Conservation (phyloP, 2,329 filamentous ascomycete species). For the Cryphonectria radicalis region DNA sequence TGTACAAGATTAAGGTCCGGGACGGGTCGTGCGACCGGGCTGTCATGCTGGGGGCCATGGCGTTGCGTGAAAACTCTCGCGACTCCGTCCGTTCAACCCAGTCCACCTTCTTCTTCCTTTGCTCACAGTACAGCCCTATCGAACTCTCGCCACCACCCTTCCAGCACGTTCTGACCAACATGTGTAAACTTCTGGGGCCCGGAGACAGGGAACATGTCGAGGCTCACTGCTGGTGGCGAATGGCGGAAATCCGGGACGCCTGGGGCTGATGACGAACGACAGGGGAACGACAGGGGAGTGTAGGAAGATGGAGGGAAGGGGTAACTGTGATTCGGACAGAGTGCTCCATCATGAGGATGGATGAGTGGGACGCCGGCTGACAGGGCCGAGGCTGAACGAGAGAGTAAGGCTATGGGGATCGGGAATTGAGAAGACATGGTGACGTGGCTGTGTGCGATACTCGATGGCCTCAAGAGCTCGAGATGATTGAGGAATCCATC, state of each 20-base stretch:
- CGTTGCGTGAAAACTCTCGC: too few species aligned
- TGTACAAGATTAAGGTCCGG: neutral
- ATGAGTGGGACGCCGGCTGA: neutral
- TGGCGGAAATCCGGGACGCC: neutral
- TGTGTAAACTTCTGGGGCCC: constrained; percentile 34
- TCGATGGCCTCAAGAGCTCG: neutral
- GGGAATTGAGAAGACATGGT: neutral
- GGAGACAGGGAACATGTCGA: constrained; percentile 23
- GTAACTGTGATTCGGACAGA: neutral
- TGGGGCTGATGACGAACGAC: neutral
- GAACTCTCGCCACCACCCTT: constrained; percentile 6
- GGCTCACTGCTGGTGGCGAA: neutral
- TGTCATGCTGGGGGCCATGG: neutral
- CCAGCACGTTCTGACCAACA: constrained; percentile 10
- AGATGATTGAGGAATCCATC: neutral
- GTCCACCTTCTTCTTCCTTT: neutral
- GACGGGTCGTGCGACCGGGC: neutral
- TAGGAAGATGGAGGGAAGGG: neutral
- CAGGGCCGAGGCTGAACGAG: neutral
- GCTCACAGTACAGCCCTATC: neutral
- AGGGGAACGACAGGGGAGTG: neutral
- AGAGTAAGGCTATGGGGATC: neutral
- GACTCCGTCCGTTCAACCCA: neutral
- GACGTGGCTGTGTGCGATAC: neutral
- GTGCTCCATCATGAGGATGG: too few species aligned